phyloP scores from a whole-genome alignment of 345 rosid species.

The Rhodomyrtus tomentosa region DNA sequence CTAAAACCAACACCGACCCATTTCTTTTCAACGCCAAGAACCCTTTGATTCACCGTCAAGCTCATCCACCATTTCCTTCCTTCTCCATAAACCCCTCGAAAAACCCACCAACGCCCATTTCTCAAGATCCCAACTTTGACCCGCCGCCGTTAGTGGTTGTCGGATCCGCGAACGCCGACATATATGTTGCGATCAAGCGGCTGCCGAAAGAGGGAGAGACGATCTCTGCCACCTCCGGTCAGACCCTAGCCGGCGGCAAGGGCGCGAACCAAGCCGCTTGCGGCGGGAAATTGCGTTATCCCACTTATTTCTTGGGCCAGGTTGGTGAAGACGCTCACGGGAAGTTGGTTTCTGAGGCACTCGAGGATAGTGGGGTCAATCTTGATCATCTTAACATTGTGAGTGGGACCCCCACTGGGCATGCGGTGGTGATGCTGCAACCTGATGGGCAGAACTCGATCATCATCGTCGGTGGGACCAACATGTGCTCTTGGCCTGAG shows the following conservation, averaged over 20 bases:
- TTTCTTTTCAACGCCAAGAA: not conserved
- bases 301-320: constrained; percentile 76
- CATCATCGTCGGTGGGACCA: constrained; percentile 88
- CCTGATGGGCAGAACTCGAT: constrained; percentile 86
- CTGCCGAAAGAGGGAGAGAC: constrained; percentile 76
- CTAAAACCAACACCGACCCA: not conserved
- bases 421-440: constrained; percentile 95
- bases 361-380: constrained; percentile 53
- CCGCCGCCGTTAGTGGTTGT: constrained; percentile 70
- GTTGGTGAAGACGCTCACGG: constrained; percentile 83
- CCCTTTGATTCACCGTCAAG: not conserved
- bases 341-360: constrained; percentile 47
- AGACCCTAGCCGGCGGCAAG: constrained; percentile 83
- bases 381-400: constrained; percentile 39
- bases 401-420: constrained; percentile 66
- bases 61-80: constrained; percentile 12
- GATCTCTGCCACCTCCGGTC: constrained; percentile 61
- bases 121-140: not conserved
- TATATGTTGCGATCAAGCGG: constrained; percentile 77
- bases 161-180: constrained; percentile 87
- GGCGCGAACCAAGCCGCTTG: constrained; percentile 98
- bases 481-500: constrained; percentile 75
- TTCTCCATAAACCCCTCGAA: constrained; percentile 15
- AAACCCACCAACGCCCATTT: constrained; percentile 9
- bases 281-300: constrained; percentile 58